Conservation (phyloP, 768 basidiomycete species). For the button mushroom (Agaricus bisporus) region DNA sequence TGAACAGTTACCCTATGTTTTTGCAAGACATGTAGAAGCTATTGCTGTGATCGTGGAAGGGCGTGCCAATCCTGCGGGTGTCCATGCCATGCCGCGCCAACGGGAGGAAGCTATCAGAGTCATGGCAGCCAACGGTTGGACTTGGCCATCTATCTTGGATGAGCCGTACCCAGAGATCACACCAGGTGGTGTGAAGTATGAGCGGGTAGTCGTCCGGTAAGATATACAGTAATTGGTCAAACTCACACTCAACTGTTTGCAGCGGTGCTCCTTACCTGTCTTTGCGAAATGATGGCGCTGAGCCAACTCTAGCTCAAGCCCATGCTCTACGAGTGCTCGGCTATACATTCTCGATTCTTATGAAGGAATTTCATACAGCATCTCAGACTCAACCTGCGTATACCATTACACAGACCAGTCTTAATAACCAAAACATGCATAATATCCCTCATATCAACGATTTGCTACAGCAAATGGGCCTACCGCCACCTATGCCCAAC, state of each 20-base stretch:
- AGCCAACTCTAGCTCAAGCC: constrained; percentile 51
- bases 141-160: constrained; percentile 46
- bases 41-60: constrained; percentile 28
- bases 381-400: constrained; percentile 9
- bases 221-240: constrained; percentile 13
- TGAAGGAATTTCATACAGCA: constrained; percentile 21
- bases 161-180: constrained; percentile 35
- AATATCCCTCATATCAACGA: constrained; percentile 50
- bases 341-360: constrained; percentile 46
- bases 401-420: constrained; percentile 16
- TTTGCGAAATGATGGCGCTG: constrained; percentile 35
- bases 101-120: constrained; percentile 25
- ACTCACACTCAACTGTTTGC: constrained; percentile 11
- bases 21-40: constrained; percentile 38
- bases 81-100: constrained; percentile 9
- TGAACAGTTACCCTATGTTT: constrained; percentile 28
- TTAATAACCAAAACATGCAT: constrained; percentile 24
- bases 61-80: constrained; percentile 12
- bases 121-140: constrained; percentile 36
- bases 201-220: constrained; percentile 32
- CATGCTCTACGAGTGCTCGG: constrained; percentile 64
- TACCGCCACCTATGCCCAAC: constrained; percentile 45
- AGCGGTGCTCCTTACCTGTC: constrained; percentile 53
- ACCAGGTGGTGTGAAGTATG: constrained; percentile 36
- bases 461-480: constrained; percentile 59